Evolutionary conservation across 257 asterid species (phyloP).

Genomic region (Solanum habrochaites): DNA sequence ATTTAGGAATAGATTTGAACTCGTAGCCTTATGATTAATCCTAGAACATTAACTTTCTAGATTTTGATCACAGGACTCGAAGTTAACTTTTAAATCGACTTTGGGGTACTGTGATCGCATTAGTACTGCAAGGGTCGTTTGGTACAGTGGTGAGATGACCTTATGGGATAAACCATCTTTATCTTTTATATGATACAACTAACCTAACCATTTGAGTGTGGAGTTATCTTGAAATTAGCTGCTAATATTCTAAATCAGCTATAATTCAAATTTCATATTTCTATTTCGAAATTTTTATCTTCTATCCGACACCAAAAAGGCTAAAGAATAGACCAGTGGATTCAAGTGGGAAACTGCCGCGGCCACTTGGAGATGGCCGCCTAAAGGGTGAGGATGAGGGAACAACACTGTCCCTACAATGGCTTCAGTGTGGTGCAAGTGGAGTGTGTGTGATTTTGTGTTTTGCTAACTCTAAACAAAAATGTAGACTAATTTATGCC

Average conservation of each 20-base stretch:
- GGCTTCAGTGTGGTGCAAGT: conserved; percentile 24
- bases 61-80: not conserved
- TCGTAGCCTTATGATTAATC: not conserved
- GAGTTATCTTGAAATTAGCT: not conserved
- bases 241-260: not conserved
- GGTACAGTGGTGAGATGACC: not conserved
- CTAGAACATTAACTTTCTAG: not conserved
- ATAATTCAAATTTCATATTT: no score
- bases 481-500: not conserved
- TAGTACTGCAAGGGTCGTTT: not conserved
- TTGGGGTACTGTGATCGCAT: not conserved
- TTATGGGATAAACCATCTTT: not conserved
- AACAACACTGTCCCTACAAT: conserved; percentile 19
- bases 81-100: not conserved
- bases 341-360: conserved; percentile 3
- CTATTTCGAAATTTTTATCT: not conserved
- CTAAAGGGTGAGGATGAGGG: conserved; percentile 1
- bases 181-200: not conserved
- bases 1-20: not conserved
- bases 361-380: not conserved
- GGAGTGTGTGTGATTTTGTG: not conserved
- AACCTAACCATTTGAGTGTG: not conserved
- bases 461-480: conserved; percentile 8
- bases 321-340: not conserved
- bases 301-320: not conserved